phyloP scores from a whole-genome alignment of 768 basidiomycete species.

The Boletus tylopilopsis region DNA sequence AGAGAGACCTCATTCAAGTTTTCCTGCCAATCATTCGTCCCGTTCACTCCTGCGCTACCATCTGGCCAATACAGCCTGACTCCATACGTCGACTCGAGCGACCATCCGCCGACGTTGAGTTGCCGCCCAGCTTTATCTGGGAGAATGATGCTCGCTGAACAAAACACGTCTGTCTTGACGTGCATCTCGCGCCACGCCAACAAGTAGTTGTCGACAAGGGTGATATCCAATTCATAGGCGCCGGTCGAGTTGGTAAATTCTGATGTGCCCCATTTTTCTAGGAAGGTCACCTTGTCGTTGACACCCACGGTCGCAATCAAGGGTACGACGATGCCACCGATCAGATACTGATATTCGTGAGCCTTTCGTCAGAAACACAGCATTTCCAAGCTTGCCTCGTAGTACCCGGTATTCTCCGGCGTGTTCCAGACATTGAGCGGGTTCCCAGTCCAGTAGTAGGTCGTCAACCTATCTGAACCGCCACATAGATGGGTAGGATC shows the following conservation, averaged over 20 bases:
- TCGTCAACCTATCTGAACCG: slow-evolving; percentile 47
- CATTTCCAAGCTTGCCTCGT: slow-evolving; percentile 50
- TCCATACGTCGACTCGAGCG: slow-evolving; percentile 65
- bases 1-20: slow-evolving; percentile 52
- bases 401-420: slow-evolving; percentile 60
- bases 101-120: slow-evolving; percentile 46
- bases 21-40: slow-evolving; percentile 81
- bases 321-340: slow-evolving; percentile 64
- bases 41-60: slow-evolving; percentile 63
- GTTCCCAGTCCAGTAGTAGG: slow-evolving; percentile 51
- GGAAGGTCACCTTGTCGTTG: slow-evolving; percentile 78
- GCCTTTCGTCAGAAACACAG: background rate
- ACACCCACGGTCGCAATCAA: slow-evolving; percentile 72
- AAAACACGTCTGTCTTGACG: slow-evolving; percentile 75
- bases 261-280: slow-evolving; percentile 70
- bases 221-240: slow-evolving; percentile 73
- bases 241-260: slow-evolving; percentile 65
- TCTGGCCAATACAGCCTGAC: slow-evolving; percentile 71
- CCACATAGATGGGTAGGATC: slow-evolving; percentile 71
- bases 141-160: slow-evolving; percentile 66
- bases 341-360: slow-evolving; percentile 36
- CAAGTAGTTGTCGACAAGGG: slow-evolving; percentile 40
- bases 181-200: slow-evolving; percentile 75
- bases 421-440: slow-evolving; percentile 59
- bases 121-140: slow-evolving; percentile 61